Conservation (phyloP, 2,329 filamentous ascomycete species). For the Fusarium abutilonis region DNA sequence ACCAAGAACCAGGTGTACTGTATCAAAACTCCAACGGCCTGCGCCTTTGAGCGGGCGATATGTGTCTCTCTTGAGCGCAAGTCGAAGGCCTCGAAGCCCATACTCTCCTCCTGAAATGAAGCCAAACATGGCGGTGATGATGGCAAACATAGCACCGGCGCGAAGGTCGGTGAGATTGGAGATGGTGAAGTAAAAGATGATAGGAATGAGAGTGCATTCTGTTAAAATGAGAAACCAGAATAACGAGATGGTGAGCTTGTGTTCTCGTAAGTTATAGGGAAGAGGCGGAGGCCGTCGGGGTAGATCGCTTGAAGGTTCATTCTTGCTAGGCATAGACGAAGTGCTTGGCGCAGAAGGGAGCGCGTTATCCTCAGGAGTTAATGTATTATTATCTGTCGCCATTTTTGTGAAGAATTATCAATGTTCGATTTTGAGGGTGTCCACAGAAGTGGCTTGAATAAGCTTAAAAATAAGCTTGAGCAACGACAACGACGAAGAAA, state of each 20-base stretch:
- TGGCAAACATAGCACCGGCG: constrained; percentile 52
- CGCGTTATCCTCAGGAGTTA: not conserved
- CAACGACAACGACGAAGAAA: not conserved
- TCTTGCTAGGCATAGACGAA: constrained; percentile 4
- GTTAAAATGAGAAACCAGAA: constrained; percentile 42
- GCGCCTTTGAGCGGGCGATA: constrained; percentile 17
- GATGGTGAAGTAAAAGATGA: constrained; percentile 57
- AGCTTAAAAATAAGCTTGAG: constrained; percentile 33
- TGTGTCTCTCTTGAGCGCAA: constrained; percentile 15
- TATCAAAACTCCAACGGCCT: constrained; percentile 29
- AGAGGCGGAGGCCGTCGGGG: constrained; percentile 16
- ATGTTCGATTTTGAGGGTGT: not conserved
- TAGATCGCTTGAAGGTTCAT: not conserved
- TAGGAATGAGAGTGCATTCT: constrained; percentile 50
- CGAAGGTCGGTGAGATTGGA: constrained; percentile 44
- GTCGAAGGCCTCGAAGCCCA: constrained; percentile 37
- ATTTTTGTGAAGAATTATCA: not conserved
- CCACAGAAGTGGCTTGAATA: constrained; percentile 4
- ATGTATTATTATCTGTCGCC: not conserved
- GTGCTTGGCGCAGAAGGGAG: constrained; percentile 20
- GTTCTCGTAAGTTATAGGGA: constrained; percentile 41
- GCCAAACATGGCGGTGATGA: constrained; percentile 60
- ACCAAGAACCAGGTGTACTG: constrained; percentile 22
- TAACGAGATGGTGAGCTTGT: constrained; percentile 37
- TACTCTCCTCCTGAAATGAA: constrained; percentile 58